Conservation (phyloP, 2,329 filamentous ascomycete genomes). For the Colletotrichum eleusines region DNA sequence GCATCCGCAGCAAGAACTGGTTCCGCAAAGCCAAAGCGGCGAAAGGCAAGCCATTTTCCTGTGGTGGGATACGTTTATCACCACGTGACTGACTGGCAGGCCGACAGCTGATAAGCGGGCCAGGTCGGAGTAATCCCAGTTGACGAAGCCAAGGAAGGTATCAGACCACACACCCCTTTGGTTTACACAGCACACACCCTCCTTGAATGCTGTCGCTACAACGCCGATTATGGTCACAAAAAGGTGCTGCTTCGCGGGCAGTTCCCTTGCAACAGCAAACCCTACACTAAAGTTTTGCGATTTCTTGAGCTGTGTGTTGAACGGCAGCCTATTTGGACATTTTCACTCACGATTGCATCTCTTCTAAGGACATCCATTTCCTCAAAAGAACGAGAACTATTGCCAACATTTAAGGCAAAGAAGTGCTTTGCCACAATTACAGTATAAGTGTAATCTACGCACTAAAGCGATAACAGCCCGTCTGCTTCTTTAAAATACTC, state of each 20-base stretch:
- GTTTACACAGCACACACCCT: not conserved
- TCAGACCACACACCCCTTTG: not conserved
- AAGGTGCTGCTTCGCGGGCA: not conserved
- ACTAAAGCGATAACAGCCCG: not conserved
- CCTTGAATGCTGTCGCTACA: not conserved
- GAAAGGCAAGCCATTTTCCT: constrained; percentile 19
- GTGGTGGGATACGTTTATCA: constrained; percentile 23
- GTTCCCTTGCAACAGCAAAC: not conserved
- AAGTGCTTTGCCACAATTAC: too few species aligned
- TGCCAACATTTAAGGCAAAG: too few species aligned
- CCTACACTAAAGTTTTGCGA: not conserved
- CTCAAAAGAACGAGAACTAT: too few species aligned
- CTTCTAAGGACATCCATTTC: not conserved
- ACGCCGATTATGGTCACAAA: not conserved
- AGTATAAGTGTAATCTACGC: not conserved
- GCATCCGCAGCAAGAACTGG: constrained; percentile 21
- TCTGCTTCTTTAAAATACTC: not conserved
- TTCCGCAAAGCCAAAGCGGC: constrained; percentile 16
- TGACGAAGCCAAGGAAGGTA: not conserved
- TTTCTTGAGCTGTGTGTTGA: not conserved
- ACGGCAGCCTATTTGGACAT: not conserved
- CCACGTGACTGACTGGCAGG: constrained; percentile 12
- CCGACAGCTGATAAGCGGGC: constrained; percentile 13
- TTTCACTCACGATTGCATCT: not conserved
- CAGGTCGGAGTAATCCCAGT: constrained; percentile 1